Evolutionary conservation across 2,329 filamentous ascomycete genomes (phyloP).

Genomic region (Monosporascus sp.): DNA sequence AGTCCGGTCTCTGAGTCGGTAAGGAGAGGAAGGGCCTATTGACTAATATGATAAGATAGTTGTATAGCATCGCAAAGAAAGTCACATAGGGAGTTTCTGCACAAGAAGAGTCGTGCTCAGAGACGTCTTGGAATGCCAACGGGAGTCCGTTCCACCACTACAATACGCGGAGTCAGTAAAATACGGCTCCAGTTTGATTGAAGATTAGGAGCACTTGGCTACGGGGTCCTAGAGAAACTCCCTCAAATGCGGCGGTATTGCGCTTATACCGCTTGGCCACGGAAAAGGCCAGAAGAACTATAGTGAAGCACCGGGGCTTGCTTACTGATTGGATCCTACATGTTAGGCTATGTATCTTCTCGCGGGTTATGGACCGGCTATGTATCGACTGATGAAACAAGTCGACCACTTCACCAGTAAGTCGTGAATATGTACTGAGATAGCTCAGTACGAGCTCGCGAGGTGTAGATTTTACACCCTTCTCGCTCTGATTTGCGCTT

Average conservation of each 20-base stretch:
- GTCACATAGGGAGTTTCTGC: neutral
- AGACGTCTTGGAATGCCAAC: constrained; percentile 1
- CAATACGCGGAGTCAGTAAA: neutral
- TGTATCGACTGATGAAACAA: constrained; percentile 7
- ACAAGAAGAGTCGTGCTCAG: neutral
- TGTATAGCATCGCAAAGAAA: constrained; percentile 5
- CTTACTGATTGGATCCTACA: constrained; percentile 1
- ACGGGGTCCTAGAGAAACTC: too few species aligned
- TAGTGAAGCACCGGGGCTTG: neutral
- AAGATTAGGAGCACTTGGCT: neutral
- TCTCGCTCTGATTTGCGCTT: neutral
- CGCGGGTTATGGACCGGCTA: constrained; percentile 2
- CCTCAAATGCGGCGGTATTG: too few species aligned
- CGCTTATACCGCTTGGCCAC: neutral
- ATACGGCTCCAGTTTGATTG: neutral
- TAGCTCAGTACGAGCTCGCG: constrained; percentile 1
- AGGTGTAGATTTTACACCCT: neutral
- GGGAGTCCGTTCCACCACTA: constrained; percentile 10
- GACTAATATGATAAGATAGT: constrained; percentile 5
- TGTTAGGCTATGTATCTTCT: constrained; percentile 6
- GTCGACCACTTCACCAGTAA: constrained; percentile 5
- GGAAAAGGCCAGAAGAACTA: neutral
- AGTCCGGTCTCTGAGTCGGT: constrained; percentile 1
- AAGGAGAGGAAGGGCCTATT: constrained; percentile 8
- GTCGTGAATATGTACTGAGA: constrained; percentile 2